Percentiles rank a stretch among this genome's conserved stretches.
These are phyloP conservation scores for Aspergillus fructus DNA, from an alignment of 2,329 filamentous ascomycete species.

Conservation along the genomic window DNA sequence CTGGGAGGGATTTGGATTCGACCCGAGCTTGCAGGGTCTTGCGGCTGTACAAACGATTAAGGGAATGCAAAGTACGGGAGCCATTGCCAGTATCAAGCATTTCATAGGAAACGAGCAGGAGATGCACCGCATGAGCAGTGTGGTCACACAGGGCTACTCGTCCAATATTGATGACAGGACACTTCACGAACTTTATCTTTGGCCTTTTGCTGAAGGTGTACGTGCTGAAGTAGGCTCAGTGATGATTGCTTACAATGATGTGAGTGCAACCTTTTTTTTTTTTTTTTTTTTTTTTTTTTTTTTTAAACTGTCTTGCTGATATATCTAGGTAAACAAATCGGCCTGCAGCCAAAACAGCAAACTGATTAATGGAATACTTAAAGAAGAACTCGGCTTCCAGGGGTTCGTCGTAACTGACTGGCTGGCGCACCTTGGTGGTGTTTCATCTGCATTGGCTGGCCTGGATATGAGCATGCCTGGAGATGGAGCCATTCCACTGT, in stretches of 20 bases:
- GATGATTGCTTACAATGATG: slow-evolving; percentile 46
- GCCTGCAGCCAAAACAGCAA: slow-evolving; percentile 68
- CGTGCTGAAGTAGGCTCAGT: slow-evolving; percentile 48
- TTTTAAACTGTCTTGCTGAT: not conserved
- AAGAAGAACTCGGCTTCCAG: slow-evolving; percentile 72
- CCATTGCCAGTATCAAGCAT: slow-evolving; percentile 60
- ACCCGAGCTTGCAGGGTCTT: slow-evolving; percentile 63
- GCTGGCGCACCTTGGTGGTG: slow-evolving; percentile 61
- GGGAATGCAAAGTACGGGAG: slow-evolving; percentile 57
- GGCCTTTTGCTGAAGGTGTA: slow-evolving; percentile 53
- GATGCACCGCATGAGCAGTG: slow-evolving; percentile 50
- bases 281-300: not conserved
- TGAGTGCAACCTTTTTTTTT: slow-evolving; percentile 15
- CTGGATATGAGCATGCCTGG: slow-evolving; percentile 72
- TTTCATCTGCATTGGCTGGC: slow-evolving; percentile 60
- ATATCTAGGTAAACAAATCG: slow-evolving; percentile 60
- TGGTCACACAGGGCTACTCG: slow-evolving; percentile 40
- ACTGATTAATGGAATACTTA: slow-evolving; percentile 67
- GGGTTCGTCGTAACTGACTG: slow-evolving; percentile 72
- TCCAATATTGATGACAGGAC: slow-evolving; percentile 54
- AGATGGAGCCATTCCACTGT: slow-evolving; percentile 52
- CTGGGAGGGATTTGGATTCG: slow-evolving; percentile 73
- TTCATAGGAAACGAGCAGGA: slow-evolving; percentile 52
- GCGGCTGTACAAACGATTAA: slow-evolving; percentile 53
- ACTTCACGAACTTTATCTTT: slow-evolving; percentile 46